Evolutionary conservation across 2,329 filamentous ascomycete genomes (phyloP).

Genomic region (Fusarium sp.): DNA sequence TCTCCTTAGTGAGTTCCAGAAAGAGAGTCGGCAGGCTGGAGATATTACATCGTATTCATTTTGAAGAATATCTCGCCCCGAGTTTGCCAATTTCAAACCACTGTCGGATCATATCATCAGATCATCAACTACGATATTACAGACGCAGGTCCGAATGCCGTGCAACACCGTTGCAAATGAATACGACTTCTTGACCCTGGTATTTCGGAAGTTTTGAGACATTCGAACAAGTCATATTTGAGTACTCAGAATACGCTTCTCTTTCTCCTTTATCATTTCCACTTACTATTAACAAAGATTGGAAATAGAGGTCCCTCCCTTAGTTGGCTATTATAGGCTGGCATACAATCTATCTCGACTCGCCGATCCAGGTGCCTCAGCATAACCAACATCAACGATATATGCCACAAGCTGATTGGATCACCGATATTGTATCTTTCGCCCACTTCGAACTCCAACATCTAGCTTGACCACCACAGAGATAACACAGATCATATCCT

Average conservation of each 20-base stretch:
- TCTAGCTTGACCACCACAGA: neutral
- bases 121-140: conserved; percentile 23
- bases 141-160: conserved; percentile 37
- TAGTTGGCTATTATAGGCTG: neutral
- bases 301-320: neutral
- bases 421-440: neutral
- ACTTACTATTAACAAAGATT: neutral
- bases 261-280: neutral
- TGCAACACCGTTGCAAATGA: conserved; percentile 30
- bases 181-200: conserved; percentile 17
- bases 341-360: neutral
- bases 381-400: neutral
- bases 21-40: neutral
- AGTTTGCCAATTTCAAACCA: conserved; percentile 27
- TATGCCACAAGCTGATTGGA: neutral
- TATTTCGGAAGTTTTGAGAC: conserved; percentile 33
- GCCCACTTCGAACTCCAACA: neutral
- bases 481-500: conserved; percentile 5
- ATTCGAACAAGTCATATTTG: conserved; percentile 16
- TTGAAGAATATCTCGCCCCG: neutral
- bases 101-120: conserved; percentile 16
- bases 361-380: neutral
- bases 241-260: neutral
- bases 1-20: neutral
- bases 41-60: neutral